Evolutionary conservation across 768 basidiomycete species (phyloP), one percentile per base, ranked within the genome.

Genomic region (Leccinum rimulosum): DNA sequence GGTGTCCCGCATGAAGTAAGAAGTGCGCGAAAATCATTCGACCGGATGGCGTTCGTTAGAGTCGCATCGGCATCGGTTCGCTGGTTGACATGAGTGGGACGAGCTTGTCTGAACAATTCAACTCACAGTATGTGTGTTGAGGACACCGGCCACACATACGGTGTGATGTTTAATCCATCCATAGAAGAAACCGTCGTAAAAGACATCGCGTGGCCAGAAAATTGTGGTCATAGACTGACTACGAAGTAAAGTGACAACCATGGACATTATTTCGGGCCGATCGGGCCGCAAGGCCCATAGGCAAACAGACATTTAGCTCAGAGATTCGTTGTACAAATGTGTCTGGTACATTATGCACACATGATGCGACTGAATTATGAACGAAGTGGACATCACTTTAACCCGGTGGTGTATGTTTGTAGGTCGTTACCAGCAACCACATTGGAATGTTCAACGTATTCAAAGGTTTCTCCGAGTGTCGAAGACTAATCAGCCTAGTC

Each of bases 131-230:
- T 66, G 60, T 3, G 63, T 68, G 10, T 74, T 64, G 17, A 86
- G 52, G 30, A 84, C 73, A 3, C 85, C 85, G 15, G 79, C 83
- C 15, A 87, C 78, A 64, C 83, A 84, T 3, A 81, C 68, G 3
- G 50, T 57, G 35, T 73, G 68, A 31, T 81, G 81, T 11, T 63
- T 64, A 8, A 71, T 60, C 86, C 87, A 88, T 10, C 87, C 87
- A 65, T 85, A 88, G 62, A 80, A 79, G 54, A 82, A 76, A 2
- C 86, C 84, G 22, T 71, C 69, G n/a, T 67, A 50, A 51, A 70
- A 61, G 27, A 80, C 71, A 66, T 84, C 83, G 28, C 70, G 66
- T 31, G 87, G 87, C 85, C 86, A 88, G 66, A 87, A 84, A 57
- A 86, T 59, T 2, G 72, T 75, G 50, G 74, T 64, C 73, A 74